Evolutionary conservation across 768 basidiomycete species (phyloP).

Genomic region (Cyclocybe aegerita): DNA sequence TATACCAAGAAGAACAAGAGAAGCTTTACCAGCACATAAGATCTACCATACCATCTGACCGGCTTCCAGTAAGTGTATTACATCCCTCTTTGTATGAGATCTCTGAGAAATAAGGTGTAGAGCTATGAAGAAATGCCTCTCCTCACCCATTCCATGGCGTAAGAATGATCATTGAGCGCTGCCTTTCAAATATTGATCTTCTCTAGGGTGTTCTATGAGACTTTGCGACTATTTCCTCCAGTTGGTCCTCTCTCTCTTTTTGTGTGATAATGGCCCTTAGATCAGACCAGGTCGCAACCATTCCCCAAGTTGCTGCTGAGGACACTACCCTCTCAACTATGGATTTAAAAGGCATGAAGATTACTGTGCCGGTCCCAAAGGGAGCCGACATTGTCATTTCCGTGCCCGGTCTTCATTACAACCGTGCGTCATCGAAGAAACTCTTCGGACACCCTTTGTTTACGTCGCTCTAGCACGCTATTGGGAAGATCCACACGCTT

Average conservation of each 20-base stretch:
- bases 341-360: slow-evolving; percentile 36
- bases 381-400: slow-evolving; percentile 37
- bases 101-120: slow-evolving; percentile 15
- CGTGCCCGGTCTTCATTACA: slow-evolving; percentile 45
- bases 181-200: not conserved
- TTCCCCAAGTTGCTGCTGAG: slow-evolving; percentile 46
- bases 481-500: slow-evolving; percentile 45
- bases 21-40: slow-evolving; percentile 38
- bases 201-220: slow-evolving; percentile 48
- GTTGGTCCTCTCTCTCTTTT: slow-evolving; percentile 24
- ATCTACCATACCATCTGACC: slow-evolving; percentile 22
- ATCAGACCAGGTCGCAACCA: slow-evolving; percentile 29
- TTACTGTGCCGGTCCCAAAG: slow-evolving; percentile 39
- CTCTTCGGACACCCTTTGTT: not conserved
- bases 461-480: slow-evolving; percentile 36
- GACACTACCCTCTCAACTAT: slow-evolving; percentile 41
- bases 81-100: not conserved
- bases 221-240: slow-evolving; percentile 46
- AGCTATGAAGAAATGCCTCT: slow-evolving; percentile 40
- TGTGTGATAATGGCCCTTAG: not conserved
- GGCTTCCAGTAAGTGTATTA: slow-evolving; percentile 21
- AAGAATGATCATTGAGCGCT: slow-evolving; percentile 6
- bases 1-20: slow-evolving; percentile 45
- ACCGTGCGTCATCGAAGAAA: slow-evolving; percentile 34
- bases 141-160: slow-evolving; percentile 40